Percentiles rank a stretch among this genome's conserved stretches.
phyloP scores from a whole-genome alignment of 345 rosid species.

The Syzygium aqueum region DNA sequence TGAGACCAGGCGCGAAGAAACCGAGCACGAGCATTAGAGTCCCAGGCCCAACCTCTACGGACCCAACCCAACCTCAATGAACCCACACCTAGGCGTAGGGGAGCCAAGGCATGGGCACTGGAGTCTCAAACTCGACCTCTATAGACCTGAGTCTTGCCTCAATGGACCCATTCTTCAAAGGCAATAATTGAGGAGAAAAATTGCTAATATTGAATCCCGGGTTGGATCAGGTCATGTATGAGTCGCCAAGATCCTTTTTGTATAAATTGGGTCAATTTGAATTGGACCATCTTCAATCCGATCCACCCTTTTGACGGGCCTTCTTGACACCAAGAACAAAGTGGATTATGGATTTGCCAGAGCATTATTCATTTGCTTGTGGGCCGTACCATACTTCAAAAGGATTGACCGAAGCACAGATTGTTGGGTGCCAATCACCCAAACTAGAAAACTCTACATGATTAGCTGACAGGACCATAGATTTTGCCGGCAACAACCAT shows the following conservation, averaged over 20 bases:
- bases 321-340: not conserved
- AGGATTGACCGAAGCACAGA: not conserved
- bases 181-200: not conserved
- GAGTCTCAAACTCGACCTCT: not conserved
- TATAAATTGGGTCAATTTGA: not conserved
- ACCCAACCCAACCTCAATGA: not conserved
- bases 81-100: accelerated
- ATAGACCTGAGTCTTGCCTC: not conserved
- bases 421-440: not conserved
- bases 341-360: not conserved
- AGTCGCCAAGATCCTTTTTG: not conserved
- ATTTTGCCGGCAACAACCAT: not conserved
- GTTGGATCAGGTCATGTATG: not conserved
- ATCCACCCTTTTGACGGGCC: not conserved
- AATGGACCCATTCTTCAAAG: not conserved
- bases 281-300: not conserved
- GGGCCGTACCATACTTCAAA: not conserved
- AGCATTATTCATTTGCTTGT: not conserved
- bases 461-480: not conserved
- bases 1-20: accelerated
- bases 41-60: not conserved
- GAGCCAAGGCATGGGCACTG: accelerated
- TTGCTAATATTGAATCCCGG: not conserved
- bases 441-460: not conserved
- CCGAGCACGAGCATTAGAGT: not conserved